Conservation (phyloP, 2,329 filamentous ascomycete genomes). For the Exutisphaerella laricina region DNA sequence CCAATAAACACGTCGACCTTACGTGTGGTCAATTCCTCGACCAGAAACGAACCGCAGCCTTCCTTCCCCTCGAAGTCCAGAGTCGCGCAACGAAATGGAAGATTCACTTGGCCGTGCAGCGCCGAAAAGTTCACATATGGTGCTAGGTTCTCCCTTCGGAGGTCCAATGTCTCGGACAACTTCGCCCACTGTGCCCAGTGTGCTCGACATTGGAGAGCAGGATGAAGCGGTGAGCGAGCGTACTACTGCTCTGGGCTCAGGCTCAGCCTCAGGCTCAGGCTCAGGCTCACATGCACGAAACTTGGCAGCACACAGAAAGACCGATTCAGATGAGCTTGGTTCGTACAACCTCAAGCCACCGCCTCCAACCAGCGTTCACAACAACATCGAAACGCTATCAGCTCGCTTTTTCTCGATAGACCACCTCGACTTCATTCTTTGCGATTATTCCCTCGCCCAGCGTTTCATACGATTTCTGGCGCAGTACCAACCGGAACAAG, state of each 20-base stretch:
- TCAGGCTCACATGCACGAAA: background rate
- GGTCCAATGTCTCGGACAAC: slow-evolving; percentile 16
- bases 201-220: slow-evolving; percentile 24
- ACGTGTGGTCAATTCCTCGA: background rate
- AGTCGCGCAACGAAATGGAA: background rate
- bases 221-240: background rate
- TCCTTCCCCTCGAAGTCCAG: background rate
- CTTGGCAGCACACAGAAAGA: slow-evolving; percentile 1
- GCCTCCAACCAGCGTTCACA: slow-evolving; percentile 23
- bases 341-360: slow-evolving; percentile 40
- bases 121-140: background rate
- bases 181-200: slow-evolving; percentile 22
- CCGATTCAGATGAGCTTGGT: slow-evolving; percentile 21
- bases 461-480: slow-evolving; percentile 38
- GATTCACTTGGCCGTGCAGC: background rate
- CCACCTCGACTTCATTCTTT: slow-evolving; percentile 41
- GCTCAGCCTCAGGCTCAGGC: background rate
- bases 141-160: background rate
- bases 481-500: slow-evolving; percentile 35
- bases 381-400: slow-evolving; percentile 34
- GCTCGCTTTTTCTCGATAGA: slow-evolving; percentile 39
- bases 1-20: background rate
- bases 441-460: slow-evolving; percentile 32
- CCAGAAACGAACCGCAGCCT: background rate
- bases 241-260: background rate